Percentiles rank a stretch among this genome's conserved stretches.
phyloP scores from a whole-genome alignment of 1,284 basidiomycete genomes.

The Prillingera fragicola region DNA sequence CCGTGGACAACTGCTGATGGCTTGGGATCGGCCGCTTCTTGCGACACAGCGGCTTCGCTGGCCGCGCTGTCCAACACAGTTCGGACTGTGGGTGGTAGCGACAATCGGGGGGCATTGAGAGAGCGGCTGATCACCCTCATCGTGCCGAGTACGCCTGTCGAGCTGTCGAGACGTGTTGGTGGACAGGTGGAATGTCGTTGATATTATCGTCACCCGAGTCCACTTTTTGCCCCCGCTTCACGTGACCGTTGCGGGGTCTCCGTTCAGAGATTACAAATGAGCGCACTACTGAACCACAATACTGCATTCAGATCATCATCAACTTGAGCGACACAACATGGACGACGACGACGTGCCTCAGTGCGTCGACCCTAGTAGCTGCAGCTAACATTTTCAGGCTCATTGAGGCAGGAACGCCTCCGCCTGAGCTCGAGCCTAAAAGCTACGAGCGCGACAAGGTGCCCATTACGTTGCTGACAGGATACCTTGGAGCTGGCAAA shows the following conservation, averaged over 20 bases:
- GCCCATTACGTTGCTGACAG: slow-evolving; percentile 82
- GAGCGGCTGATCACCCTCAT: neutral
- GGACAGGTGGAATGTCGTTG: no score
- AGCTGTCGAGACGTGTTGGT: no score
- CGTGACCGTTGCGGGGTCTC: no score
- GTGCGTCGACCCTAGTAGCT: no score
- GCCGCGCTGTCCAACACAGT: neutral
- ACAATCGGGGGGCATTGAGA: no score
- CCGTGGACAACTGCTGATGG: slow-evolving; percentile 53
- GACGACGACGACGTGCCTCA: slow-evolving; percentile 15
- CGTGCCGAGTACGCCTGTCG: no score
- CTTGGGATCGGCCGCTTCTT: no score
- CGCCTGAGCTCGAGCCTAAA: no score
- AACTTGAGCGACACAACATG: neutral
- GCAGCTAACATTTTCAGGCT: slow-evolving; percentile 7
- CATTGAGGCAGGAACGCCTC: slow-evolving; percentile 1
- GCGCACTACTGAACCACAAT: neutral
- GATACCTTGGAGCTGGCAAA: slow-evolving; percentile 82
- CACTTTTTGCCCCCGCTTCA: slow-evolving; percentile 6
- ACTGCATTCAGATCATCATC: neutral
- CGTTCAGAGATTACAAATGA: neutral
- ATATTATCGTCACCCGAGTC: no score
- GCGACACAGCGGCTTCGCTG: neutral
- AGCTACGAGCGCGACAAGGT: slow-evolving; percentile 51
- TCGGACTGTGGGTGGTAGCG: slow-evolving; percentile 8